These are phyloP conservation scores for Earliella scabrosa DNA, from an alignment of 1,284 basidiomycete genomes.

Conservation along the genomic window DNA sequence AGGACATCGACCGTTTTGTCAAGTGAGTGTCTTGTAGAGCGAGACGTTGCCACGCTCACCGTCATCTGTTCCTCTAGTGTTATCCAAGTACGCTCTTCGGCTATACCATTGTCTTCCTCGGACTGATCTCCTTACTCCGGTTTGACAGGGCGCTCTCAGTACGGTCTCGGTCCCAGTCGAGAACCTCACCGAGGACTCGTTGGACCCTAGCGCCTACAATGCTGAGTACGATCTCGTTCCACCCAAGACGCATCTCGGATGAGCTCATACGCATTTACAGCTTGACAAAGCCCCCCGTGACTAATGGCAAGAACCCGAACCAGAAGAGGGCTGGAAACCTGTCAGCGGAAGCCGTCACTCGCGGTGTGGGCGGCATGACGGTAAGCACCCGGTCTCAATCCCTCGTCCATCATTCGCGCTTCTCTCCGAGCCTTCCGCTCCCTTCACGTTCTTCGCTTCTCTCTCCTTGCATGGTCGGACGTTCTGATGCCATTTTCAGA, in stretches of 20 bases:
- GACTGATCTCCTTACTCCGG: neutral
- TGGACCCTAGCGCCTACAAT: constrained; percentile 23
- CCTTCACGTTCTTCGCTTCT: too few species aligned
- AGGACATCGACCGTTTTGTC: constrained; percentile 38
- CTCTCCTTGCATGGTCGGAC: too few species aligned
- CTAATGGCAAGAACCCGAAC: constrained; percentile 8
- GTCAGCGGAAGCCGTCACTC: constrained; percentile 33
- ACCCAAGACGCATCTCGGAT: too few species aligned
- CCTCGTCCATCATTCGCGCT: too few species aligned
- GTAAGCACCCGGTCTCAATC: too few species aligned
- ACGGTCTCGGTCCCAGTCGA: constrained; percentile 27
- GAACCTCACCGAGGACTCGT: constrained; percentile 16
- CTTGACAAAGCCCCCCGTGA: constrained; percentile 15
- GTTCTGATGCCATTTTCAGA: neutral
- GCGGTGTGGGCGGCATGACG: constrained; percentile 39
- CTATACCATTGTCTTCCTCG: neutral
- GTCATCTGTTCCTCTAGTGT: constrained; percentile 7
- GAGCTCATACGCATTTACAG: too few species aligned
- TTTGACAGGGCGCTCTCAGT: constrained; percentile 25
- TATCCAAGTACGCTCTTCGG: constrained; percentile 17
- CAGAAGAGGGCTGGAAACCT: constrained; percentile 28
- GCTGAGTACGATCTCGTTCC: neutral
- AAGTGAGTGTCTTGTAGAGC: constrained; percentile 18
- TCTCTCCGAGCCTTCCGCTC: constrained; percentile 30
- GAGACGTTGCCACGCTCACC: neutral